Conservation (phyloP, 371 early-diverging fungal genomes). For the Apophysomyces variabilis region DNA sequence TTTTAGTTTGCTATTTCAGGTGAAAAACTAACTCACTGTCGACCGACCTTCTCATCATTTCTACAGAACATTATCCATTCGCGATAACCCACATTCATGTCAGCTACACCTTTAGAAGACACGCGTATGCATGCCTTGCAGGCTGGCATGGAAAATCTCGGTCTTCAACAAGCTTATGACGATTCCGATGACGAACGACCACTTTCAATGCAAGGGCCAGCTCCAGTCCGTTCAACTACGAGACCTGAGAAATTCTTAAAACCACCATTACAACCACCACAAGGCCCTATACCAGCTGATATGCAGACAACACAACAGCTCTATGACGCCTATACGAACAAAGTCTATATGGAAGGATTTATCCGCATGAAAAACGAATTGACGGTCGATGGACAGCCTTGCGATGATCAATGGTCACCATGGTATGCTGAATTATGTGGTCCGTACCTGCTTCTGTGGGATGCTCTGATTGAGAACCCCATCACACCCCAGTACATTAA, state of each 20-base stretch:
- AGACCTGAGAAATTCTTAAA: constrained; percentile 45
- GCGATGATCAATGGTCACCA: constrained; percentile 59
- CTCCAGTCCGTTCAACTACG: constrained; percentile 18
- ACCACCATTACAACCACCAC: constrained; percentile 32
- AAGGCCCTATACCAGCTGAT: constrained; percentile 32
- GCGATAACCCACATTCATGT: not conserved
- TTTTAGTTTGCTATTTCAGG: constrained; percentile 6
- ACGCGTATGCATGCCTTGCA: constrained; percentile 10
- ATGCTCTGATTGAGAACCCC: constrained; percentile 27
- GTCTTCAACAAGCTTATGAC: not conserved
- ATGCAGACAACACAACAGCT: constrained; percentile 37
- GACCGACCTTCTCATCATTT: constrained; percentile 5
- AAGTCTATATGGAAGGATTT: constrained; percentile 72
- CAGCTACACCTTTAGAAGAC: not conserved
- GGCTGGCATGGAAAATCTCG: constrained; percentile 1
- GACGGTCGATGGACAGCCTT: constrained; percentile 56
- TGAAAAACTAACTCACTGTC: not conserved
- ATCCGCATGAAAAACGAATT: constrained; percentile 67
- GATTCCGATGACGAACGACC: constrained; percentile 27
- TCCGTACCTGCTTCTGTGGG: constrained; percentile 67
- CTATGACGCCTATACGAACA: constrained; percentile 62
- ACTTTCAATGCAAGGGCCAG: constrained; percentile 10
- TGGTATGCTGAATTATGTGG: constrained; percentile 77
- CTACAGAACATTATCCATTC: not conserved
- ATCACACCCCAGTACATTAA: constrained; percentile 70